Evolutionary conservation across 2,329 filamentous ascomycete genomes (phyloP), one percentile per base, ranked within the genome.

Genomic region (Fusarium sp.): DNA sequence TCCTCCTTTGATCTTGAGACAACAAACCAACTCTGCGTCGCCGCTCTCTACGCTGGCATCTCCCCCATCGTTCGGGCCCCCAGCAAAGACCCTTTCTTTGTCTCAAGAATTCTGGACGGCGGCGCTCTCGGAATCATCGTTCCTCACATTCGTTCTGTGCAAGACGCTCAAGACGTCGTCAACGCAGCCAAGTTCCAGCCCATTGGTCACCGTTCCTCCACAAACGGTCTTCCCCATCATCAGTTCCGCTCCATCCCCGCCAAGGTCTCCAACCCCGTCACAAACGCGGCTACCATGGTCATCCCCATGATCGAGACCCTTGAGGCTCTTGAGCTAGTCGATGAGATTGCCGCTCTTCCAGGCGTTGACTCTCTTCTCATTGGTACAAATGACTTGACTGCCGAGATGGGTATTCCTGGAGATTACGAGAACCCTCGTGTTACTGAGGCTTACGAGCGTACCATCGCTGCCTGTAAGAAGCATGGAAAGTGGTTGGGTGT

Each of bases 341-440:
- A 82, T 14, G 75, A 75, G 22, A 82, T 82, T 28, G 80, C 80
- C 3, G 77, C 79, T 1, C 73, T 81, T 9, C 77, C 84, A 0
- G 84, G 84, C 1, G 84, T 86, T 8, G 85, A 86, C 66, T 81
- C 77, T 3, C 73, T 86, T 2, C 75, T 86, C 6, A 81, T 86
- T 26, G 84, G 85, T 11, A 82, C 84, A 3, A 86, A 86, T 55
- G 85, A 86, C 63, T 73, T 86, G 55, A 82, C 78, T 26, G 81
- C 82, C 3, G 84, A 86, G 47, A 80, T 86, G 77, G 84, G 84
- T 0, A 84, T 76, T 3, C 74, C 74, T 1, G 74, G 74, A 5
- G 74, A 76, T 31, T 76, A 75, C 13, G 74, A 76, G 59, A 76
- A 76, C 26, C 74, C 72, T 13, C 64, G 69, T 15, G 59, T 76